These are phyloP conservation scores for Yamadazyma songkhlaensis DNA, from an alignment of 1,139 yeast genomes.

Conservation along the genomic window DNA sequence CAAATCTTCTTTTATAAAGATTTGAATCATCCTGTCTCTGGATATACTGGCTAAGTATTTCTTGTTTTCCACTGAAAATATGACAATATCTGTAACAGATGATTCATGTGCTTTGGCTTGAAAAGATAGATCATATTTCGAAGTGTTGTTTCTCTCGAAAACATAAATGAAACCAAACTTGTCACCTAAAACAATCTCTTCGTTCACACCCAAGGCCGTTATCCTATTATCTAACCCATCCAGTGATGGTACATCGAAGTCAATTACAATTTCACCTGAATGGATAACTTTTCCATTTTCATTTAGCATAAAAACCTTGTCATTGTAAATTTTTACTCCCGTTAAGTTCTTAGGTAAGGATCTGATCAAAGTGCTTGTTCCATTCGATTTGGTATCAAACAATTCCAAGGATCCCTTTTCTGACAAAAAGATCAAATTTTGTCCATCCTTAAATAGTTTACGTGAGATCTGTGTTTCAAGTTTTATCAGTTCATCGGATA, in stretches of 20 bases:
- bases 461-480: background rate
- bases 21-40: slow-evolving; percentile 62
- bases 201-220: slow-evolving; percentile 24
- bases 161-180: slow-evolving; percentile 41
- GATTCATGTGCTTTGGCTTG: slow-evolving; percentile 49
- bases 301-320: slow-evolving; percentile 37
- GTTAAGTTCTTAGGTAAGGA: slow-evolving; percentile 33
- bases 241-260: slow-evolving; percentile 22
- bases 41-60: slow-evolving; percentile 46
- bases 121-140: slow-evolving; percentile 9
- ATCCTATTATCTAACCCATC: slow-evolving; percentile 27
- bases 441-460: slow-evolving; percentile 16
- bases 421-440: slow-evolving; percentile 26
- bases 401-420: slow-evolving; percentile 30
- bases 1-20: slow-evolving; percentile 23
- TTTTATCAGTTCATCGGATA: background rate
- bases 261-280: slow-evolving; percentile 12
- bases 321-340: slow-evolving; percentile 34
- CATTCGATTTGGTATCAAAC: slow-evolving; percentile 13
- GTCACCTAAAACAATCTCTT: slow-evolving; percentile 42
- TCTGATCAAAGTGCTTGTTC: slow-evolving; percentile 22
- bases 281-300: slow-evolving; percentile 32
- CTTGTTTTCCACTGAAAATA: slow-evolving; percentile 21
- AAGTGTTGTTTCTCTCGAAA: background rate
- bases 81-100: slow-evolving; percentile 40